Conservation (phyloP, 139 green algal species). For the Auxenochlorella pyrenoidosa region DNA sequence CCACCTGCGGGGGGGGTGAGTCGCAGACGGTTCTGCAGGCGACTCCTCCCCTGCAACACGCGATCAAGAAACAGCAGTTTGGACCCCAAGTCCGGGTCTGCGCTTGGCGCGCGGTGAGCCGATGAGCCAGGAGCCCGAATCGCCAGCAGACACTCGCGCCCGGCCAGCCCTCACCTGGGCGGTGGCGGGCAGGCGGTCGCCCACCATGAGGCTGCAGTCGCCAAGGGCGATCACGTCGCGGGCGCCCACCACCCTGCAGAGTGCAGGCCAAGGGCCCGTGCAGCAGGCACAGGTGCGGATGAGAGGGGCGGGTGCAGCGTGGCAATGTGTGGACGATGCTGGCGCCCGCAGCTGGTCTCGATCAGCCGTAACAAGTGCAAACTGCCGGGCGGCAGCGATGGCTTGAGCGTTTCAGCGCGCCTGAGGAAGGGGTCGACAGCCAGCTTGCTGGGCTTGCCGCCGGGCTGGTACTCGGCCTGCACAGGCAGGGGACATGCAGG, state of each 20-base stretch:
- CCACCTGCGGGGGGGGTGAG: slow-evolving; percentile 56
- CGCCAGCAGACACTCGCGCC: too few species aligned
- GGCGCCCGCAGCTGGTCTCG: too few species aligned
- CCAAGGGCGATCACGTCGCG: slow-evolving; percentile 67
- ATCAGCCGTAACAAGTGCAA: too few species aligned
- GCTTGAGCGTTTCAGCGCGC: neutral
- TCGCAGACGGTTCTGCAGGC: too few species aligned
- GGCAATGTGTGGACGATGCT: too few species aligned
- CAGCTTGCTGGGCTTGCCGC: slow-evolving; percentile 52
- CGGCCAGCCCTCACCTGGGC: slow-evolving; percentile 59
- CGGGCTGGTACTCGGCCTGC: slow-evolving; percentile 25
- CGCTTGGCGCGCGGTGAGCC: neutral
- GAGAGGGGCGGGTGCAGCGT: neutral
- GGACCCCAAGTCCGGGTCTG: too few species aligned
- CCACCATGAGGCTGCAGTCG: slow-evolving; percentile 62
- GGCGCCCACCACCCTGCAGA: slow-evolving; percentile 62
- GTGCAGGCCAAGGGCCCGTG: neutral
- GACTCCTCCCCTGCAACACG: too few species aligned
- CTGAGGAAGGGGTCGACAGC: slow-evolving; percentile 73
- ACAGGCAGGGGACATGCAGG: too few species aligned
- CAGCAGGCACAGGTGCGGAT: neutral
- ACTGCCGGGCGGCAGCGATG: too few species aligned
- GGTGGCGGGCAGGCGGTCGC: slow-evolving; percentile 60
- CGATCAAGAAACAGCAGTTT: too few species aligned
- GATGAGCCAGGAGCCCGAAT: neutral